Evolutionary conservation across 1,284 basidiomycete species (phyloP), one percentile per base, ranked within the genome.

Genomic region (Marasmius sp.): DNA sequence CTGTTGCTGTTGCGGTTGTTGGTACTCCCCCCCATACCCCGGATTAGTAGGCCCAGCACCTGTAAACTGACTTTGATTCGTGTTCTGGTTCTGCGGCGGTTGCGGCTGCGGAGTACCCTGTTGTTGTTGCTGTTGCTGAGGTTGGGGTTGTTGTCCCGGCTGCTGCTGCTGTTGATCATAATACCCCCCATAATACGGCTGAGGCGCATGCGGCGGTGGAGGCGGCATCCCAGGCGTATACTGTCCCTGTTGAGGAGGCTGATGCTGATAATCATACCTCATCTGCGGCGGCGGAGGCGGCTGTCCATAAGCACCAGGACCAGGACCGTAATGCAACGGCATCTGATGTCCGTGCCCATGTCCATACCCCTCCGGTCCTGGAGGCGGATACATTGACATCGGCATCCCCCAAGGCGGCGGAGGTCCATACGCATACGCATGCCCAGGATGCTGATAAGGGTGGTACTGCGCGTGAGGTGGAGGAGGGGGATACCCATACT

Each of bases 1-100:
- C 5, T 50, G 49, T 10, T 71, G 70, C 38, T 72, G 68, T 27
- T 70, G 67, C n/a, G n/a, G n/a, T n/a, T 70, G 65, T 6, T 69
- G 68, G 22, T 67, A 66, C 4, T 49, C 18, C 20, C n/a, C n/a
- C n/a, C 57, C 67, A 12, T 68, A 64, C 16, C 70, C 70, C 39
- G 20, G 10, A 27, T 27, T 27, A 27, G 27, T 27, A 27, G 27
- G 27, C 27, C 27, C 27, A 27, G 27, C 2, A 2, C 27, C 27
- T 2, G 27, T 27, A 5, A 27, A 5, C 5, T 27, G 27, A 5
- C 27, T 27, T 5, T 27, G 27, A 27, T 27, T 27, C 27, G 27
- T 57, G 51, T 37, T 38, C 39, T 7, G 57, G 57, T 12, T 14
- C 18, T 33, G 18, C n/a, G n/a, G 36, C 33, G 53, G 51, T 20